phyloP scores from a whole-genome alignment of 208 protist species.

The Trypanosoma congolense region DNA sequence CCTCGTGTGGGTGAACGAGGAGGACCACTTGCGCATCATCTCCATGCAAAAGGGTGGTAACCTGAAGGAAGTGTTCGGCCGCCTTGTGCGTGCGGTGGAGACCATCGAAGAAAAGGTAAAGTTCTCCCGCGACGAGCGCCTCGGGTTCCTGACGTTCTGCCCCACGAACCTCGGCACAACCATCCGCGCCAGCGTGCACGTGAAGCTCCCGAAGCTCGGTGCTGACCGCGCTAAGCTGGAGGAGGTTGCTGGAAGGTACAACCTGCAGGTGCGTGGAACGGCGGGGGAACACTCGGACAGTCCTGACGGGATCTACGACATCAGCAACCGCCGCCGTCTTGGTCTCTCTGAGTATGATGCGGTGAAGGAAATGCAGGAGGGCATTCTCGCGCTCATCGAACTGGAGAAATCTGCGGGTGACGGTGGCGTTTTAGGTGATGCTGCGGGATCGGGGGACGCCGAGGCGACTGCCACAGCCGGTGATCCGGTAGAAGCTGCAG shows the following conservation, averaged over 20 bases:
- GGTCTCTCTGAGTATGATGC: constrained; percentile 35
- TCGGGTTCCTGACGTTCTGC: constrained; percentile 46
- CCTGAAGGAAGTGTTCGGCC: constrained; percentile 41
- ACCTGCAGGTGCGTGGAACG: constrained; percentile 43
- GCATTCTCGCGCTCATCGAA: constrained; percentile 42
- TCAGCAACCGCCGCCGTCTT: constrained; percentile 52
- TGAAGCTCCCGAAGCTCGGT: constrained; percentile 35
- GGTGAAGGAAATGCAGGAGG: constrained; percentile 47
- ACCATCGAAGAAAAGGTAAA: constrained; percentile 28
- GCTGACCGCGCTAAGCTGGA: constrained; percentile 35
- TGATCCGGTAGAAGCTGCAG: neutral
- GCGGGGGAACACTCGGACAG: constrained; percentile 44
- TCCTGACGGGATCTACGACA: constrained; percentile 36
- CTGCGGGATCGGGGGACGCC: neutral
- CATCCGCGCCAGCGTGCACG: constrained; percentile 38
- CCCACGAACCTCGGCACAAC: constrained; percentile 50
- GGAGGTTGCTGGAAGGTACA: constrained; percentile 35
- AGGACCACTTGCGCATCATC: constrained; percentile 61
- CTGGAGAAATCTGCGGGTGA: constrained; percentile 42
- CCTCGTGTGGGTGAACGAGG: constrained; percentile 58
- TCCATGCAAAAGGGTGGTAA: constrained; percentile 56
- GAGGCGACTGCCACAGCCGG: neutral
- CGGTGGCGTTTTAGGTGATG: too few species aligned
- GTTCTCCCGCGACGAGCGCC: constrained; percentile 37
- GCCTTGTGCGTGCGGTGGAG: constrained; percentile 28